Conservation (phyloP, 2,329 filamentous ascomycete genomes). For the Botrytis porri region DNA sequence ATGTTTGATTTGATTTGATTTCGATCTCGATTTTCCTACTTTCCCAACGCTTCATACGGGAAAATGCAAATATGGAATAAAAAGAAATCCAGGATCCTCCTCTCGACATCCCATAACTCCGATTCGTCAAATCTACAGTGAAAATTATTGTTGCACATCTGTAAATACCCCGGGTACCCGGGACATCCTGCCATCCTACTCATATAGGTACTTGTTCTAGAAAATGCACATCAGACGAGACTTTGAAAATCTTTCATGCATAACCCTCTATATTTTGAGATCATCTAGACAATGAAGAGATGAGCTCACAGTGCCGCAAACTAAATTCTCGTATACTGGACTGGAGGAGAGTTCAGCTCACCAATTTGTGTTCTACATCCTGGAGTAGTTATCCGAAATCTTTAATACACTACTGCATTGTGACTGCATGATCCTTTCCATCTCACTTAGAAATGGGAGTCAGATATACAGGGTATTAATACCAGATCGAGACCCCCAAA, state of each 20-base stretch:
- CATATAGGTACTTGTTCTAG: neutral
- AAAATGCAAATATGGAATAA: too few relatives aligned
- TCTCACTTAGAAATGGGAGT: neutral
- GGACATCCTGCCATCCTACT: neutral
- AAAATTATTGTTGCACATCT: neutral
- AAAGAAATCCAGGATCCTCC: neutral
- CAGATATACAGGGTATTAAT: neutral
- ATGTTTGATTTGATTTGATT: too few relatives aligned
- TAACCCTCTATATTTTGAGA: neutral
- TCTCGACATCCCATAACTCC: neutral
- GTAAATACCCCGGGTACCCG: neutral
- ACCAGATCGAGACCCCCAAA: neutral
- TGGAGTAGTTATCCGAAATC: neutral
- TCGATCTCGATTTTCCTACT: too few relatives aligned
- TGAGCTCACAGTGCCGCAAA: neutral
- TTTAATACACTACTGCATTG: neutral
- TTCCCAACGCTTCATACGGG: too few relatives aligned
- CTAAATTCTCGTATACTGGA: neutral
- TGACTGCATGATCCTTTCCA: neutral
- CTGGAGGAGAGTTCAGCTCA: neutral
- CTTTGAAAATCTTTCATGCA: neutral
- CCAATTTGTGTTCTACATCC: neutral
- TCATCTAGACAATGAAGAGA: neutral
- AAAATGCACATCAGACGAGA: neutral
- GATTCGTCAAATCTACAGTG: neutral